Evolutionary conservation across 768 basidiomycete genomes (phyloP).

Genomic region (Trametes maxima): DNA sequence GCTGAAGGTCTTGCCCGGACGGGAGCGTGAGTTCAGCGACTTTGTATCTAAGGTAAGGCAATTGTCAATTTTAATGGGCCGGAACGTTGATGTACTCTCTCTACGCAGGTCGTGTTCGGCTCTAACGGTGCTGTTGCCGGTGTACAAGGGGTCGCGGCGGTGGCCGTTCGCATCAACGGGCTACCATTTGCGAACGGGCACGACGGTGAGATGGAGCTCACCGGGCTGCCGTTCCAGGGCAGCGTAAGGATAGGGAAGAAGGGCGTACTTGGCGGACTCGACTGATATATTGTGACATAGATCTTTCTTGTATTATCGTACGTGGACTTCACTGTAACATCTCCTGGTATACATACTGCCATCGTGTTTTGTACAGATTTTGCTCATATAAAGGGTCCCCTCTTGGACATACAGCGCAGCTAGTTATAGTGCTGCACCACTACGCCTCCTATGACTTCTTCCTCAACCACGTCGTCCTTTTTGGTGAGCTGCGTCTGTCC

Average conservation of each 20-base stretch:
- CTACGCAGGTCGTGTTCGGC: conserved; percentile 65
- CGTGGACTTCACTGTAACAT: conserved; percentile 1
- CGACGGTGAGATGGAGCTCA: conserved; percentile 56
- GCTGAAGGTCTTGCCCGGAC: conserved; percentile 74
- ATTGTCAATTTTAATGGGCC: neutral
- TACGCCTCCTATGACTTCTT: conserved; percentile 56
- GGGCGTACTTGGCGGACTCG: conserved; percentile 18
- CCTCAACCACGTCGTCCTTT: conserved; percentile 48
- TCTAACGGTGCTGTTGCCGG: conserved; percentile 68
- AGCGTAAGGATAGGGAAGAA: conserved; percentile 69
- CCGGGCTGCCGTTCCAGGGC: conserved; percentile 67
- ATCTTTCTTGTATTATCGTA: conserved; percentile 4
- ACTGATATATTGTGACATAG: neutral
- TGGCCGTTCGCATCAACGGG: conserved; percentile 60
- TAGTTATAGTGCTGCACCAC: conserved; percentile 61
- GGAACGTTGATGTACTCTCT: conserved; percentile 6
- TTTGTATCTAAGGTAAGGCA: conserved; percentile 72
- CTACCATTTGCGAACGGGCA: conserved; percentile 52
- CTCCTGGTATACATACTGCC: neutral
- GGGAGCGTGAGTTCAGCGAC: conserved; percentile 72
- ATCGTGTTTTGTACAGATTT: neutral
- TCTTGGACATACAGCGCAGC: neutral
- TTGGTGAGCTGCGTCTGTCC: conserved; percentile 49
- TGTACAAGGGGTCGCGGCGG: conserved; percentile 63
- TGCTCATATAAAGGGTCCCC: neutral